Evolutionary conservation across 2,329 filamentous ascomycete genomes (phyloP).

Genomic region (Phaeomoniella chlamydospora): DNA sequence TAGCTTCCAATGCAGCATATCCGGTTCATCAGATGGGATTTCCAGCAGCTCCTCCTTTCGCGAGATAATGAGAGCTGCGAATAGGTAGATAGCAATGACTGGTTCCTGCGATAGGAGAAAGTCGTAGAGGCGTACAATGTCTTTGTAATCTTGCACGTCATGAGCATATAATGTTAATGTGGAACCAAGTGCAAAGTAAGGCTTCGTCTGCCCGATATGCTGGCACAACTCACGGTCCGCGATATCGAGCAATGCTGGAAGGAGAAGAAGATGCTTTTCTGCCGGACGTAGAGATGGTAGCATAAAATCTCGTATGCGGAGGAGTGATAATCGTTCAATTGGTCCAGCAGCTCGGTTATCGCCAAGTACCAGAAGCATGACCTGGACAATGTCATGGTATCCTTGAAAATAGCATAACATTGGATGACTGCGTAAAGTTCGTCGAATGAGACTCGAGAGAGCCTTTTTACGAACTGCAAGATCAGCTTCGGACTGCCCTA

Average conservation of each 20-base stretch:
- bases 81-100: conserved; percentile 82
- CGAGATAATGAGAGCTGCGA: conserved; percentile 72
- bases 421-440: conserved; percentile 66
- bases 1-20: conserved; percentile 81
- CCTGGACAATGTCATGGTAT: conserved; percentile 96
- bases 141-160: conserved; percentile 77
- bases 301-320: conserved; percentile 96
- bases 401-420: conserved; percentile 94
- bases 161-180: conserved; percentile 94
- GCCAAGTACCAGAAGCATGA: conserved; percentile 74
- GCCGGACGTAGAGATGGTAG: conserved; percentile 72
- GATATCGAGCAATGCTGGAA: conserved; percentile 63
- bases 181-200: conserved; percentile 86
- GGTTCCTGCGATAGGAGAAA: conserved; percentile 76
- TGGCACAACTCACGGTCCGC: conserved; percentile 57
- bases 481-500: conserved; percentile 55
- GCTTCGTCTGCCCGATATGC: conserved; percentile 66
- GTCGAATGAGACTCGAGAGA: conserved; percentile 65
- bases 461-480: conserved; percentile 58
- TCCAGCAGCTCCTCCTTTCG: conserved; percentile 75
- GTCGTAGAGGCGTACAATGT: conserved; percentile 85
- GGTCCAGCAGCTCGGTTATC: conserved; percentile 43
- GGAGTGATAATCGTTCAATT: conserved; percentile 67
- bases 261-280: conserved; percentile 68
- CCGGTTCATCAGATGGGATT: conserved; percentile 67